Evolutionary conservation across 345 rosid species (phyloP).

Genomic region (Citrus hindsii): DNA sequence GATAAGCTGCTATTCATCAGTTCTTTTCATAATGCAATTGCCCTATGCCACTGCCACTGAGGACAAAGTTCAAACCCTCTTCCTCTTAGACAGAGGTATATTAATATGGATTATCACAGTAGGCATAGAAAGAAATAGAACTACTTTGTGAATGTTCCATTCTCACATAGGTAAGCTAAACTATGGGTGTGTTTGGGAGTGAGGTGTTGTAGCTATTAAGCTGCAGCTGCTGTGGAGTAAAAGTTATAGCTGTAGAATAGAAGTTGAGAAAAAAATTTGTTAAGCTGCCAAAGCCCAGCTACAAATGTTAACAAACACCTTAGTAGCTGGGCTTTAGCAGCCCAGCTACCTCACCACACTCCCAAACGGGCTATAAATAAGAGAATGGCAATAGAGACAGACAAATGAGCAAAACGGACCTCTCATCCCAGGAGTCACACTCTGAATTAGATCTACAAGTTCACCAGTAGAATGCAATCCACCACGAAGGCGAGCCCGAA

Average conservation of each 20-base stretch:
- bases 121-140: background rate
- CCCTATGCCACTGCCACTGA: background rate
- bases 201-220: too few species aligned
- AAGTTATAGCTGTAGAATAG: too few species aligned
- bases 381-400: background rate
- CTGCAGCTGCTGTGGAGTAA: too few species aligned
- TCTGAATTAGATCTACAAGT: conserved; percentile 59
- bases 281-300: too few species aligned
- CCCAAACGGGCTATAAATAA: background rate
- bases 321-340: too few species aligned
- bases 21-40: background rate
- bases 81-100: background rate
- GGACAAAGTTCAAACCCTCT: background rate
- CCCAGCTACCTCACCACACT: too few species aligned
- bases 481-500: conserved; percentile 59
- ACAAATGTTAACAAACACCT: too few species aligned
- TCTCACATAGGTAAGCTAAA: background rate
- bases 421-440: conserved; percentile 38
- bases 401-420: conserved; percentile 33
- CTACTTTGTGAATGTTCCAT: background rate
- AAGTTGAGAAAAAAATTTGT: too few species aligned
- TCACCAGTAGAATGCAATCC: conserved; percentile 89
- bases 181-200: background rate
- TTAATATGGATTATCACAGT: background rate
- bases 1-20: background rate